phyloP scores from a whole-genome alignment of 495 filamentous ascomycete genomes.

The Penicillium samsonianum region DNA sequence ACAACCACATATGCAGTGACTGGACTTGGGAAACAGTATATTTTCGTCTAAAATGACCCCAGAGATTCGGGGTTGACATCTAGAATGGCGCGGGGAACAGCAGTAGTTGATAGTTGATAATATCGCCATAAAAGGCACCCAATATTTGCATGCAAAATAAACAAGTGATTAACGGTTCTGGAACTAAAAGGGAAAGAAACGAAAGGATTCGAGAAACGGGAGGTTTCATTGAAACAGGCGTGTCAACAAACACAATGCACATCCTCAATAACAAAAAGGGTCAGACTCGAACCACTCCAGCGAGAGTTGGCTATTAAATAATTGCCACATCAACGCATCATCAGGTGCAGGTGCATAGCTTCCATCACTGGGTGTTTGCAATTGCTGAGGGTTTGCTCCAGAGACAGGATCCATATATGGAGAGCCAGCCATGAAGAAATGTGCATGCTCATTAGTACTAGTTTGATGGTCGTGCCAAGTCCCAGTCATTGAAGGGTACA shows the following conservation, averaged over 20 bases:
- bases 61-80: not conserved
- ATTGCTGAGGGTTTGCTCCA: not conserved
- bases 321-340: slow-evolving; percentile 35
- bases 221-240: not conserved
- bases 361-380: slow-evolving; percentile 4
- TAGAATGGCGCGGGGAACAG: not conserved
- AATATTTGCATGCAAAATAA: not conserved
- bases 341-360: slow-evolving; percentile 14
- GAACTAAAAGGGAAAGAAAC: not conserved
- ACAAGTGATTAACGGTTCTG: not conserved
- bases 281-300: slow-evolving; percentile 27
- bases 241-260: not conserved
- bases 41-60: not conserved
- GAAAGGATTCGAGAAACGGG: not conserved
- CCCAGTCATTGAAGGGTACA: slow-evolving; percentile 15
- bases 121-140: not conserved
- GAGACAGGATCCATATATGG: not conserved
- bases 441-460: not conserved
- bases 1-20: slow-evolving; percentile 5
- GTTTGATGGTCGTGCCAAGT: not conserved
- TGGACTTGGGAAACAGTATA: not conserved
- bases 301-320: slow-evolving; percentile 34
- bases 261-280: not conserved
- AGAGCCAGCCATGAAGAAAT: not conserved
- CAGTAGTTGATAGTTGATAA: not conserved